Evolutionary conservation across 2,329 filamentous ascomycete species (phyloP).

Genomic region (Curvularia sp.): DNA sequence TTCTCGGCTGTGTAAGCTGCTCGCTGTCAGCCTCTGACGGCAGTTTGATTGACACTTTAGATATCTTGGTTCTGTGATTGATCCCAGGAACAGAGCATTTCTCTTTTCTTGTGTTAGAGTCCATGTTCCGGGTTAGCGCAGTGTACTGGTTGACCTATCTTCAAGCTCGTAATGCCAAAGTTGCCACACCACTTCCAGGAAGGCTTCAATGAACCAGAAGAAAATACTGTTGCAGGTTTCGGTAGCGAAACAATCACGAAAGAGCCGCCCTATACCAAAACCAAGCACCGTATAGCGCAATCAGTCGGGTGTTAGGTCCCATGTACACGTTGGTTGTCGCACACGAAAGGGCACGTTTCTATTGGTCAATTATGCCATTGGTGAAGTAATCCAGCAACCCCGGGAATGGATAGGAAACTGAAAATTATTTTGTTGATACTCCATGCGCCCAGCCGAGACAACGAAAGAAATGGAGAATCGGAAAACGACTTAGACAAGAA

Average conservation of each 20-base stretch:
- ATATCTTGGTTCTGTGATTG: not conserved
- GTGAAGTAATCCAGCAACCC: not conserved
- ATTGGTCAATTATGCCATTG: conserved; percentile 1
- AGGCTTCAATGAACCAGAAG: not conserved
- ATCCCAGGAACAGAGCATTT: not conserved
- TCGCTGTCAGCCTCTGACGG: not conserved
- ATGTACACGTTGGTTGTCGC: not conserved
- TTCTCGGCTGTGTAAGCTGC: not conserved
- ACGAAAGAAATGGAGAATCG: not conserved
- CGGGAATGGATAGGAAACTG: not conserved
- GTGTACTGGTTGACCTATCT: conserved; percentile 1
- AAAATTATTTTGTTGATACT: not conserved
- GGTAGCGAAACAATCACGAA: not conserved
- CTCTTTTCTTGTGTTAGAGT: not conserved
- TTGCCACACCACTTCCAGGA: not conserved
- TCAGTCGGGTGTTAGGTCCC: not conserved
- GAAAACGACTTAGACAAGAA: not conserved
- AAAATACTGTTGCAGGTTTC: not conserved
- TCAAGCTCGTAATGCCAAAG: conserved; percentile 1
- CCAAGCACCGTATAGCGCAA: not conserved
- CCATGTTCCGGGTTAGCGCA: not conserved
- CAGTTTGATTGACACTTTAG: not conserved
- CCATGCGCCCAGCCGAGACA: not conserved
- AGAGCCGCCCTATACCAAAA: not conserved
- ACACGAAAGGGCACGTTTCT: not conserved